Evolutionary conservation across 805 yeast species (phyloP).

Genomic region (Metschnikowia cerradonensis): DNA sequence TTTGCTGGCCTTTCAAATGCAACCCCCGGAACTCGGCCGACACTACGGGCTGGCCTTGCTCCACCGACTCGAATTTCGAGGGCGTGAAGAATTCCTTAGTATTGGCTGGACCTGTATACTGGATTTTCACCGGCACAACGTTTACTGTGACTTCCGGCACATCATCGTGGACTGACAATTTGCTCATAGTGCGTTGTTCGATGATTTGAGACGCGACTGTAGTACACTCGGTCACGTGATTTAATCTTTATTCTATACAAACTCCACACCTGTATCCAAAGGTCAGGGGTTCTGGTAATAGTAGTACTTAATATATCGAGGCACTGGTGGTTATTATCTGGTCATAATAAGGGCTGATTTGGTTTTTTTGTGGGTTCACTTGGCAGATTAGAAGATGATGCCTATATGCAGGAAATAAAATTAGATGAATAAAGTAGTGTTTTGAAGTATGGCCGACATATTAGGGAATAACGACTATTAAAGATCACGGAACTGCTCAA

Average conservation of each 20-base stretch:
- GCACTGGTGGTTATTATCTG: no score
- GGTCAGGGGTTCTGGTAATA: no score
- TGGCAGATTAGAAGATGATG: no score
- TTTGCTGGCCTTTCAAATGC: constrained; percentile 11
- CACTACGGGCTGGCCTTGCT: constrained; percentile 3
- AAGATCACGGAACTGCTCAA: no score
- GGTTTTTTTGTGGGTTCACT: no score
- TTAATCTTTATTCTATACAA: no score
- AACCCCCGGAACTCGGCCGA: constrained; percentile 17
- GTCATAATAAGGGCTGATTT: no score
- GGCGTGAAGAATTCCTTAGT: constrained; percentile 11
- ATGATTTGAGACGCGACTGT: neutral
- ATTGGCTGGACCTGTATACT: constrained; percentile 14
- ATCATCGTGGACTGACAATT: neutral
- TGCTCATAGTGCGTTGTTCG: neutral
- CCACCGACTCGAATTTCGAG: constrained; percentile 5
- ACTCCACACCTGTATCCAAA: neutral
- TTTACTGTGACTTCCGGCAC: constrained; percentile 9
- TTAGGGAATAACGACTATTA: no score
- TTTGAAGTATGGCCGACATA: no score
- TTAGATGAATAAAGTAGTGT: no score
- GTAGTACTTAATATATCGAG: no score
- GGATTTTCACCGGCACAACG: constrained; percentile 14
- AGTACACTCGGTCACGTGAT: neutral
- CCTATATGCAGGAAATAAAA: no score